Conservation (phyloP, 768 basidiomycete species). For the Russula sp. region DNA sequence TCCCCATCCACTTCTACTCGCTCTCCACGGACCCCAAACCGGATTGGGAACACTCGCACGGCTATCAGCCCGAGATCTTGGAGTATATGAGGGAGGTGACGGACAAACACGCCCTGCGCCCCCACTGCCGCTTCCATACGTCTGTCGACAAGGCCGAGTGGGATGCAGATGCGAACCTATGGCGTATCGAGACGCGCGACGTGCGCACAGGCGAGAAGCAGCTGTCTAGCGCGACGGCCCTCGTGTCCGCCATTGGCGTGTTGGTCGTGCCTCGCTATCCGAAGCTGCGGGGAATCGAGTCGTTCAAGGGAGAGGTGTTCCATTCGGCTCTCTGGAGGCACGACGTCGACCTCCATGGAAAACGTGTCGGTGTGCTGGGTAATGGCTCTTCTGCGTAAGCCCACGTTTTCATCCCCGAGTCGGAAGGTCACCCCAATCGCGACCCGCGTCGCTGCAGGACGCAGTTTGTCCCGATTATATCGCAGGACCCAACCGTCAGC, state of each 20-base stretch:
- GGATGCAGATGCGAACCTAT: constrained; percentile 26
- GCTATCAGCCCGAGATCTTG: constrained; percentile 29
- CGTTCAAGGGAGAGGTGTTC: constrained; percentile 46
- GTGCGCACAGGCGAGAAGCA: constrained; percentile 14
- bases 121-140: constrained; percentile 26
- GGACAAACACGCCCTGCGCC: constrained; percentile 23
- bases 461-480: constrained; percentile 51
- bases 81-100: constrained; percentile 27
- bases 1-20: constrained; percentile 26
- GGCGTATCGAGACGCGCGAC: constrained; percentile 27
- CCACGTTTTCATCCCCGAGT: background rate
- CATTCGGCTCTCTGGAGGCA: constrained; percentile 55
- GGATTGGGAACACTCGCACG: constrained; percentile 26
- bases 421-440: background rate
- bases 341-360: constrained; percentile 44
- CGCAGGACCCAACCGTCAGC: constrained; percentile 41
- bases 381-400: constrained; percentile 52
- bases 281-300: constrained; percentile 27
- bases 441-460: background rate
- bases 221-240: constrained; percentile 22
- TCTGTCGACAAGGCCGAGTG: constrained; percentile 29
- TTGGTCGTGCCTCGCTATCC: constrained; percentile 28
- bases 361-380: constrained; percentile 54
- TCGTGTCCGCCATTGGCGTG: constrained; percentile 30
- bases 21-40: constrained; percentile 29